Evolutionary conservation across 164 flowering plant genomes (phyloP).

Genomic region (Berberis thunbergii): DNA sequence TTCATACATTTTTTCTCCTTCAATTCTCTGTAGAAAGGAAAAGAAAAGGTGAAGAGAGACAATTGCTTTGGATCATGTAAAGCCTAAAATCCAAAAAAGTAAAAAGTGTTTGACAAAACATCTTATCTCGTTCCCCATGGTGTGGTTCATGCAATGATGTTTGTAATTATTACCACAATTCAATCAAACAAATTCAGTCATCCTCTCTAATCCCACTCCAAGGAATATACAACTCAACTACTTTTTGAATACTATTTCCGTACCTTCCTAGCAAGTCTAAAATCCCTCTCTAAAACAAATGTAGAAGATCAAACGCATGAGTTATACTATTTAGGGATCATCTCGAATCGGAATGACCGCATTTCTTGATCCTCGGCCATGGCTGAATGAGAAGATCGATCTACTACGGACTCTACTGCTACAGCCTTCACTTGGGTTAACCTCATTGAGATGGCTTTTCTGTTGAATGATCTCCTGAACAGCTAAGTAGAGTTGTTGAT

Average conservation of each 20-base stretch:
- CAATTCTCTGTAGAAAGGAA: too few species aligned
- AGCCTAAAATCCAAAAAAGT: not conserved
- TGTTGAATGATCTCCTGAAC: conserved; percentile 51
- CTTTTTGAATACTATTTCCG: not conserved
- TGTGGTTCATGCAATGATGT: not conserved
- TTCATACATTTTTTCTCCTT: too few species aligned
- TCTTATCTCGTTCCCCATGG: too few species aligned
- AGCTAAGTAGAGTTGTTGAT: conserved; percentile 49
- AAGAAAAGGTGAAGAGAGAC: too few species aligned
- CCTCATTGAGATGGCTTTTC: conserved; percentile 27
- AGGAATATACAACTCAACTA: not conserved
- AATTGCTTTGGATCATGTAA: too few species aligned
- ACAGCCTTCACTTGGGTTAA: conserved; percentile 32
- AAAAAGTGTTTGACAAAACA: not conserved
- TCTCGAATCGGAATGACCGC: conserved; percentile 50
- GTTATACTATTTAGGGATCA: not conserved
- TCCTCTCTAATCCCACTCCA: not conserved
- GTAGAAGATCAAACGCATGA: not conserved
- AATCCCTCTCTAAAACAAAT: not conserved
- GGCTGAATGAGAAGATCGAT: conserved; percentile 69
- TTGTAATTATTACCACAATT: not conserved
- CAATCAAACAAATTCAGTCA: not conserved
- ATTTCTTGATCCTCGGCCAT: conserved; percentile 54
- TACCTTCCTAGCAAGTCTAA: too few species aligned
- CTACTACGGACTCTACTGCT: conserved; percentile 39